Base-by-base conservation (phyloP, 192 early-diverging fungal genomes). In the Podila minutissima region DNA sequence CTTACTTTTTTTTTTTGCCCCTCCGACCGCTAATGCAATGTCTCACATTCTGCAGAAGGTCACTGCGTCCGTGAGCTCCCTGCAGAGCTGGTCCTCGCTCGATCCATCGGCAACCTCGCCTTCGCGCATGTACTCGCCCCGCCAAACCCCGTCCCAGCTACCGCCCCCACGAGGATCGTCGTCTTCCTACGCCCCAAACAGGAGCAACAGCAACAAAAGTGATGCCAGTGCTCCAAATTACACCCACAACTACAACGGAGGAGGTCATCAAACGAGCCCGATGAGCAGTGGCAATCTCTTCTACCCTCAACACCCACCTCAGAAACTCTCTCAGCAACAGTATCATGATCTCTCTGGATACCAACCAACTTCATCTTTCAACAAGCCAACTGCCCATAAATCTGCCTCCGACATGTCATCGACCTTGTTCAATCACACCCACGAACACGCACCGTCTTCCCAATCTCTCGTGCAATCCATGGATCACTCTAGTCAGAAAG, bases 131-230 rank as follows among this genome's bases (percentile, higher is more conserved):
- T 59, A 59, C n/a, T 38, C 28, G 38, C 55, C 24, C 37, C 59
- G n/a, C n/a, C 57, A 35, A 32, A 17, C 26, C 59, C 38, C 51
- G 48, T 48, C n/a, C 22, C 31, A 24, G 38, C 19, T 12, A 4
- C 67, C 38, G 53, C 75, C 67, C 5, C 62, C 74, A 11, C 74
- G 74, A 17, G 74, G 50, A 22, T 69, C 67, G 38, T 70, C 57
- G 1, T 53, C 46, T 24, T 59, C 70, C 46, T 22, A 69, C 22
- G n/a, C 13, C 35, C 58, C 60, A 51, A 57, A 72, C 55, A 66
- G 70, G 32, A 79, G 70, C 58, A 68, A 67, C 51, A 79, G 70
- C 53, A 79, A 79, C 31, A 49, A 31, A 51, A 72, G 76, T 20
- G 67, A 58, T 20, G 59, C 57, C 3, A 77, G 75, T 51, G 46